phyloP scores from a whole-genome alignment of 176 grass and related monocot species.

The Typha latifolia region DNA sequence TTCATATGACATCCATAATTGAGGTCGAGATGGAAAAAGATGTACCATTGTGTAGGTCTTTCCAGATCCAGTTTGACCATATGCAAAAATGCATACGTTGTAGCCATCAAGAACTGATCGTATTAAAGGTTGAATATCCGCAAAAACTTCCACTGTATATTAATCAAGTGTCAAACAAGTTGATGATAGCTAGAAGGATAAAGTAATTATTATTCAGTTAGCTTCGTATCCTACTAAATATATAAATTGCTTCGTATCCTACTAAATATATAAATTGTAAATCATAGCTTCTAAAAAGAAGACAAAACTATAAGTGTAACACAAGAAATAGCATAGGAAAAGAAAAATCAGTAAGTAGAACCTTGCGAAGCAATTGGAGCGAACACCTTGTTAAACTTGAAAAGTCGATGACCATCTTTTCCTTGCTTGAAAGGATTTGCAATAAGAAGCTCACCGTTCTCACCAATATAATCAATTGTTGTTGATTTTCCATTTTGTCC shows the following conservation, averaged over 20 bases:
- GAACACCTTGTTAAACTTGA: conserved; percentile 99
- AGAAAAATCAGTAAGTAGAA: conserved; percentile 1
- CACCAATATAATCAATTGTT: conserved; percentile 79
- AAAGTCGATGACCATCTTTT: conserved; percentile 78
- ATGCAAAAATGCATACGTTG: conserved; percentile 99
- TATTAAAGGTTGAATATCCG: conserved; percentile 84
- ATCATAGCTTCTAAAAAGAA: not conserved
- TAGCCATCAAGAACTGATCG: conserved; percentile 97
- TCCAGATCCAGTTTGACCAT: conserved; percentile 94
- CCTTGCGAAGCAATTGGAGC: conserved; percentile 68
- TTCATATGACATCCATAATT: not conserved
- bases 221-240: conserved; percentile 3
- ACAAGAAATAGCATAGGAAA: not conserved
- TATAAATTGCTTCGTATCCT: not conserved
- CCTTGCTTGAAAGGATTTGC: conserved; percentile 86
- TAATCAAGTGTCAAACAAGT: conserved; percentile 1
- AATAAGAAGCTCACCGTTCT: conserved; percentile 81
- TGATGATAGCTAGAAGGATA: no score
- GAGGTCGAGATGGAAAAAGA: not conserved
- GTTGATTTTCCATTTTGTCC: conserved; percentile 74
- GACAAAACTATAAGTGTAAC: not conserved
- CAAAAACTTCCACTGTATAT: conserved; percentile 77
- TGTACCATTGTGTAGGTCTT: conserved; percentile 99
- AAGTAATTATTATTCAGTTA: not conserved
- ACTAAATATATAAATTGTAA: conserved; percentile 7